These are phyloP conservation scores for Pleurozium schreberi DNA, from an alignment of 225 moss, liverwort and hornwort species.

Conservation along the genomic window DNA sequence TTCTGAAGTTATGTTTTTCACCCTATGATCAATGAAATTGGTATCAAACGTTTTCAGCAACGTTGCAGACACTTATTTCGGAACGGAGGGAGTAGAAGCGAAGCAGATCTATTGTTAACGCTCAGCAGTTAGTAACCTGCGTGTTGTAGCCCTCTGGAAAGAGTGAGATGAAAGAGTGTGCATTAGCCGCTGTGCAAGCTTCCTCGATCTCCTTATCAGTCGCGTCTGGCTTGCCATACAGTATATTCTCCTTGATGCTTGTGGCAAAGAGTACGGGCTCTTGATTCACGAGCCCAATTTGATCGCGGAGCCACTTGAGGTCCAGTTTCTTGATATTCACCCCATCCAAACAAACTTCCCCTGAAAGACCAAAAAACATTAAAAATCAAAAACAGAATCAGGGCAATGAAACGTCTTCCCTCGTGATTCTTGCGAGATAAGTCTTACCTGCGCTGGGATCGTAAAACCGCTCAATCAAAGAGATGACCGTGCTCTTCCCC, in stretches of 20 bases:
- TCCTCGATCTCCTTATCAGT: constrained; percentile 29
- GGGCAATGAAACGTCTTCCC: neutral
- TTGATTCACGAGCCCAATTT: constrained; percentile 46
- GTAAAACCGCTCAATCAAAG: constrained; percentile 36
- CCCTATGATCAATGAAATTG: neutral
- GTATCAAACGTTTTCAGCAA: neutral
- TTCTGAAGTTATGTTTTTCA: neutral
- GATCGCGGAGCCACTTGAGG: constrained; percentile 32
- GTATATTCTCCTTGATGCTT: constrained; percentile 33
- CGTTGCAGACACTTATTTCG: neutral
- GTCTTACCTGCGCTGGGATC: constrained; percentile 20
- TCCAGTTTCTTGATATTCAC: constrained; percentile 24
- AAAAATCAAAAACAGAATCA: neutral
- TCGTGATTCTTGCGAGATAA: neutral
- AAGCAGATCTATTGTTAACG: neutral
- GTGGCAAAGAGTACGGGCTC: constrained; percentile 48
- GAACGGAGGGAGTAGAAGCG: neutral
- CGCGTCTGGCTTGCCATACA: constrained; percentile 29
- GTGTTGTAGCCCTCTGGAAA: constrained; percentile 43
- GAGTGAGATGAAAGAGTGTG: constrained; percentile 32
- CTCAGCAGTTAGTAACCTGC: constrained; percentile 2
- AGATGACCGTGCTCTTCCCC: constrained; percentile 39
- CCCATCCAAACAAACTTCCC: constrained; percentile 36
- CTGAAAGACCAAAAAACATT: neutral
- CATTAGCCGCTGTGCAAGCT: constrained; percentile 36